Evolutionary conservation across 768 basidiomycete genomes (phyloP).

Genomic region (Leccinum subgranulosum): DNA sequence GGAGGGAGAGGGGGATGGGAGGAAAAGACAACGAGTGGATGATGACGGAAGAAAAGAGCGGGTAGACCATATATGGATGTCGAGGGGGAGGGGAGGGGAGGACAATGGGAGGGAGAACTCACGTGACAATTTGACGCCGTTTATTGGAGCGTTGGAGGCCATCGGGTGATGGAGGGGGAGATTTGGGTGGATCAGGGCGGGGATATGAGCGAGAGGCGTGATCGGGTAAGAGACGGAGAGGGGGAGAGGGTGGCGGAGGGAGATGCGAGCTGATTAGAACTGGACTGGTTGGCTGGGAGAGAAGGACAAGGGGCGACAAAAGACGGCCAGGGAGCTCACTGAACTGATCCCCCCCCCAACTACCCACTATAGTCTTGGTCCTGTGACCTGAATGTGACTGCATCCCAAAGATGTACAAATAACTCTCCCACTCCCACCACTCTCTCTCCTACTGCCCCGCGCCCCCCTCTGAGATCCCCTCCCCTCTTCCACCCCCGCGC

Average conservation of each 20-base stretch:
- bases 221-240: not conserved
- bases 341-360: constrained; percentile 7
- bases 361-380: constrained; percentile 14
- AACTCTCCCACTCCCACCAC: constrained; percentile 1
- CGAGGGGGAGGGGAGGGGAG: constrained; percentile 15
- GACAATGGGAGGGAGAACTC: constrained; percentile 36
- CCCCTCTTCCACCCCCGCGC: not conserved
- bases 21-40: constrained; percentile 37
- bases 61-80: constrained; percentile 29
- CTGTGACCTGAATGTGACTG: constrained; percentile 31
- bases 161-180: constrained; percentile 34
- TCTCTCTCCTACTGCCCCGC: not conserved
- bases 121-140: constrained; percentile 86
- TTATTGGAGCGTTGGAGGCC: constrained; percentile 78
- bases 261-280: constrained; percentile 7
- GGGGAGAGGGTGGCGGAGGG: not conserved
- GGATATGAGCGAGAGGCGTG: constrained; percentile 10
- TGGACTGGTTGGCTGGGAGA: constrained; percentile 5
- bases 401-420: constrained; percentile 33
- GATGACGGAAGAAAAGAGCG: constrained; percentile 24
- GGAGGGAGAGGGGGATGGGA: constrained; percentile 25
- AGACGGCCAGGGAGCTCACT: constrained; percentile 23
- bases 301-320: constrained; percentile 22
- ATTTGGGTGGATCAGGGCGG: constrained; percentile 13
- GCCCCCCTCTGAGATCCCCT: too few relatives aligned